These are phyloP conservation scores for Clarireedia sp. DNA, from an alignment of 2,329 filamentous ascomycete genomes.

Conservation along the genomic window DNA sequence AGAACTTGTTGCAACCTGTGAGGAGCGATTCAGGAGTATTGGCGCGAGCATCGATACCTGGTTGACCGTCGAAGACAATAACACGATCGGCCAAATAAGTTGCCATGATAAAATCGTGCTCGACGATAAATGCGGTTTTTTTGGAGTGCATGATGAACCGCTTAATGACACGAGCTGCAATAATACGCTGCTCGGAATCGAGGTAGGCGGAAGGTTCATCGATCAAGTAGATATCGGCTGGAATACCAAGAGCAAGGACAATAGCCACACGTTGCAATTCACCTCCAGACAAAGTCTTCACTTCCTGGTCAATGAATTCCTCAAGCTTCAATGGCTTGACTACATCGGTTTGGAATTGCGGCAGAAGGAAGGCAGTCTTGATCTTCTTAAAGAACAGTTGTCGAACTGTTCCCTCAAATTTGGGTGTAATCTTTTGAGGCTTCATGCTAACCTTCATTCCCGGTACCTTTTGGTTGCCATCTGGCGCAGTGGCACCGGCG, in stretches of 20 bases:
- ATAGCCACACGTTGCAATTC: conserved; percentile 99
- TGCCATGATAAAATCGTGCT: conserved; percentile 99
- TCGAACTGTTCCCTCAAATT: conserved; percentile 93
- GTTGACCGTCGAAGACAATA: conserved; percentile 95
- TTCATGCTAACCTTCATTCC: conserved; percentile 99
- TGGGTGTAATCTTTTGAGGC: conserved; percentile 98
- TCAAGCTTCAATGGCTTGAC: conserved; percentile 99
- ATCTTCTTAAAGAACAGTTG: conserved; percentile 99
- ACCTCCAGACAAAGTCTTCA: conserved; percentile 98
- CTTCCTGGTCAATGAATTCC: conserved; percentile 98
- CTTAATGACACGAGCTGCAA: conserved; percentile 96
- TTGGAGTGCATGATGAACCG: conserved; percentile 99
- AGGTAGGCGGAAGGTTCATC: conserved; percentile 97
- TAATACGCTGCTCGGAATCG: conserved; percentile 97
- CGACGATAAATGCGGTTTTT: conserved; percentile 98
- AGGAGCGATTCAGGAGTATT: conserved; percentile 87
- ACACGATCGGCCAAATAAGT: conserved; percentile 77
- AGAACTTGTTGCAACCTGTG: conserved; percentile 87
- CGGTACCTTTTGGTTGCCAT: conserved; percentile 68
- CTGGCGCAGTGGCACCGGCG: conserved; percentile 87
- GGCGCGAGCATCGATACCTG: conserved; percentile 79
- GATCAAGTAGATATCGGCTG: conserved; percentile 96
- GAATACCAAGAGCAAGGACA: conserved; percentile 88
- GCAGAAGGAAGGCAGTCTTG: conserved; percentile 89
- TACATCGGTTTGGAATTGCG: conserved; percentile 98